A percentile compares a stretch with the other conserved stretches of the same genome.
These are phyloP conservation scores for Lophiostoma macrostomum DNA, from an alignment of 495 filamentous ascomycete genomes.

Conservation along the genomic window DNA sequence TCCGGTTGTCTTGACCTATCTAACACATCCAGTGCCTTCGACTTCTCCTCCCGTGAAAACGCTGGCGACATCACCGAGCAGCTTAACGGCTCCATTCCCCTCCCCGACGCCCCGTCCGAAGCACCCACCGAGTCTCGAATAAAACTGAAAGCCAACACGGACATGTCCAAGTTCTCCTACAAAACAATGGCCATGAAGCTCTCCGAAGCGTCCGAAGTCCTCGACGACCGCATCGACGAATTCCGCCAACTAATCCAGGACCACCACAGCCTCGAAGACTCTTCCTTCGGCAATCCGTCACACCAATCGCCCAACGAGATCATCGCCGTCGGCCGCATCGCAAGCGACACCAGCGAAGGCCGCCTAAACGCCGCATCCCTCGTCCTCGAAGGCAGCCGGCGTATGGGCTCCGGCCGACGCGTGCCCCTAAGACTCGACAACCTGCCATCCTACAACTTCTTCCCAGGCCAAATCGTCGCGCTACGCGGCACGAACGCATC, in stretches of 20 bases:
- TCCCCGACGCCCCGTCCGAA: slow-evolving; percentile 56
- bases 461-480: slow-evolving; percentile 92
- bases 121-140: slow-evolving; percentile 74
- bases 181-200: slow-evolving; percentile 93
- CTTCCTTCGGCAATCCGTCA: slow-evolving; percentile 83
- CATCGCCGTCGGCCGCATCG: slow-evolving; percentile 85
- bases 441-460: slow-evolving; percentile 73
- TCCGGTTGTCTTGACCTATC: neutral
- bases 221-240: slow-evolving; percentile 93
- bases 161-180: slow-evolving; percentile 85
- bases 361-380: slow-evolving; percentile 79
- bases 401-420: slow-evolving; percentile 76
- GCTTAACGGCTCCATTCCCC: slow-evolving; percentile 64
- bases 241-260: slow-evolving; percentile 70
- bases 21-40: slow-evolving; percentile 45
- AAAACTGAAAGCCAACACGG: slow-evolving; percentile 74
- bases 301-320: slow-evolving; percentile 80
- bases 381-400: slow-evolving; percentile 80
- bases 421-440: slow-evolving; percentile 74
- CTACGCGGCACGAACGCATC: slow-evolving; percentile 81
- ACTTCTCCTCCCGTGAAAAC: slow-evolving; percentile 69
- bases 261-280: slow-evolving; percentile 70
- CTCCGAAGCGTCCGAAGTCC: slow-evolving; percentile 83
- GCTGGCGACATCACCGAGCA: slow-evolving; percentile 78
- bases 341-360: slow-evolving; percentile 77